Evolutionary conservation across 1,284 basidiomycete species (phyloP).

Genomic region (Boletus semigastroideus): DNA sequence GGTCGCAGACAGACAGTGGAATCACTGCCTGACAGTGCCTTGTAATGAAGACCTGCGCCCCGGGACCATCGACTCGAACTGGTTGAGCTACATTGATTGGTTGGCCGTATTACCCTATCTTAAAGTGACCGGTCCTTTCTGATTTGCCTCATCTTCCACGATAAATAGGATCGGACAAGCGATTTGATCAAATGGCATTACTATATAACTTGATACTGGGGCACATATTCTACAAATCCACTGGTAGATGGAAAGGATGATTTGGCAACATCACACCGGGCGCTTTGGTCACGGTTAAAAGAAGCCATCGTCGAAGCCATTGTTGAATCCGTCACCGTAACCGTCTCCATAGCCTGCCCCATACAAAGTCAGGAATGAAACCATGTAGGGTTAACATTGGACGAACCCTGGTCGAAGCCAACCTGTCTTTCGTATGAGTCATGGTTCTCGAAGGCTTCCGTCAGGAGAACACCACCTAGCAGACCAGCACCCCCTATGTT

Average conservation of each 20-base stretch:
- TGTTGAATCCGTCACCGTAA: not conserved
- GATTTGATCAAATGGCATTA: no score
- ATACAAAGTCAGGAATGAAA: constrained; percentile 12
- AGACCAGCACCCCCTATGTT: constrained; percentile 55
- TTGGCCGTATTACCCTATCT: no score
- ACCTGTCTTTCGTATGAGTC: constrained; percentile 37
- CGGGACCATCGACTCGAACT: no score
- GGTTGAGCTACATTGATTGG: no score
- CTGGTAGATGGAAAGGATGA: not conserved
- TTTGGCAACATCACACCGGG: not conserved
- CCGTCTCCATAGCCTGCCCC: constrained; percentile 12
- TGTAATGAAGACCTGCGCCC: no score
- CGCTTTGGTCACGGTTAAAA: constrained; percentile 9
- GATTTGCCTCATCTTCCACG: no score
- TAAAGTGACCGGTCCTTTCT: no score
- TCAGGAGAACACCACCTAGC: constrained; percentile 55
- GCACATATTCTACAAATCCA: constrained; percentile 21
- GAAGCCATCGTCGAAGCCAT: not conserved
- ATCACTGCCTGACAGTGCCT: no score
- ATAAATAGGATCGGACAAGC: no score
- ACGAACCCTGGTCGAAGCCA: constrained; percentile 41
- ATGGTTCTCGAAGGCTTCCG: constrained; percentile 48
- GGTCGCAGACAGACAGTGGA: no score
- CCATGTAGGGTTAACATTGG: not conserved
- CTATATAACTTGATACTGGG: not conserved